Conservation (phyloP, 75 land plant species). For the Pinus albicaulis region DNA sequence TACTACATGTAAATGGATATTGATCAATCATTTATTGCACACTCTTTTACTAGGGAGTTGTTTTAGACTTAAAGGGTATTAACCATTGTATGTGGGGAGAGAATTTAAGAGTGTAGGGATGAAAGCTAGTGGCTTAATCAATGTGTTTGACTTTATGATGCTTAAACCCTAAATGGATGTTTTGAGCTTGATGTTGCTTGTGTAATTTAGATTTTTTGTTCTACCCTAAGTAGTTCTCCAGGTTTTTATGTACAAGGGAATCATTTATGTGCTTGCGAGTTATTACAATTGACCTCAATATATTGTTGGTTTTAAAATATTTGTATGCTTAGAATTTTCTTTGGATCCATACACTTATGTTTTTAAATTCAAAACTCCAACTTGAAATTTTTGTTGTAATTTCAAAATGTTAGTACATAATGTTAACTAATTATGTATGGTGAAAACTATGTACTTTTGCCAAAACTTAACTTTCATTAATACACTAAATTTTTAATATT, state of each 20-base stretch:
- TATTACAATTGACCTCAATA: too few species aligned
- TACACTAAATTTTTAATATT: too few species aligned
- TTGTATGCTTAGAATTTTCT: neutral
- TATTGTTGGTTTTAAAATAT: too few species aligned
- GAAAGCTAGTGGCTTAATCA: conserved; percentile 93
- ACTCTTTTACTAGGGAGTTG: neutral
- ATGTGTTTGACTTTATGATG: conserved; percentile 83
- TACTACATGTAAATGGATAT: too few species aligned
- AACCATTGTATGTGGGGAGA: conserved; percentile 42
- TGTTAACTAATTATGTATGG: too few species aligned
- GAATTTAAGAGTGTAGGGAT: conserved; percentile 77
- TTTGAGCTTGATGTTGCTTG: conserved; percentile 87
- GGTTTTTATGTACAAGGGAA: neutral
- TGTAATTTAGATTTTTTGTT: conserved; percentile 66
- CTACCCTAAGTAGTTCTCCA: neutral
- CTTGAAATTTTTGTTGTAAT: too few species aligned
- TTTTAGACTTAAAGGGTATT: neutral
- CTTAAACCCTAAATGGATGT: conserved; percentile 60
- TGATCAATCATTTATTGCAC: too few species aligned
- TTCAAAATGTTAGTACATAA: too few species aligned
- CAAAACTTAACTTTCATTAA: too few species aligned
- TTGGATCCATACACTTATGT: neutral
- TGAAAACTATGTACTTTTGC: too few species aligned
- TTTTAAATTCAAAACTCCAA: too few species aligned
- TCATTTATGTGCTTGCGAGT: too few species aligned